Conservation (phyloP, 2,329 filamentous ascomycete species). For the Fusarium keratoplasticum region DNA sequence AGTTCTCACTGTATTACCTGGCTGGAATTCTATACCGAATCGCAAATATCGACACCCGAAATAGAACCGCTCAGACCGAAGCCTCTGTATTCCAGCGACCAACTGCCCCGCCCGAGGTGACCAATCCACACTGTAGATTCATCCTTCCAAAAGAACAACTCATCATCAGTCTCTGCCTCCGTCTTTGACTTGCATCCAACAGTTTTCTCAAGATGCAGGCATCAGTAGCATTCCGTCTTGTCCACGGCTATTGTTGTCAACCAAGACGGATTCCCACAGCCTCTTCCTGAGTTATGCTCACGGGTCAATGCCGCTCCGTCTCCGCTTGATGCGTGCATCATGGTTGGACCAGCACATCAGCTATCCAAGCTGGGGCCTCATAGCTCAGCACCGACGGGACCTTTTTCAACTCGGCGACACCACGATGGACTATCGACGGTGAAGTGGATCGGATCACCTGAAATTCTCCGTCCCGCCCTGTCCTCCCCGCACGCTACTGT, state of each 20-base stretch:
- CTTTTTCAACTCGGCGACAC: neutral
- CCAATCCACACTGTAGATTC: neutral
- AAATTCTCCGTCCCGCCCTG: neutral
- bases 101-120: neutral
- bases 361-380: neutral
- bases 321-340: neutral
- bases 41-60: neutral
- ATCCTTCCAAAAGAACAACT: neutral
- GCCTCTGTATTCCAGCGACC: neutral
- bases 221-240: neutral
- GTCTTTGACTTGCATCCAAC: neutral
- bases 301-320: neutral
- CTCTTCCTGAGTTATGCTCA: conserved; percentile 2
- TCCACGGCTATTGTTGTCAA: neutral
- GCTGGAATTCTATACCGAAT: neutral
- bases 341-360: conserved; percentile 6
- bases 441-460: conserved; percentile 6
- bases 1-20: neutral
- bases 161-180: neutral
- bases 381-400: neutral
- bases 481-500: neutral
- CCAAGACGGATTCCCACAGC: neutral
- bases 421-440: neutral
- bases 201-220: neutral
- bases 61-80: neutral